Percentiles rank a stretch among this genome's conserved stretches.
These are phyloP conservation scores for Fomes fomentarius DNA, from an alignment of 1,284 basidiomycete genomes.

Conservation along the genomic window DNA sequence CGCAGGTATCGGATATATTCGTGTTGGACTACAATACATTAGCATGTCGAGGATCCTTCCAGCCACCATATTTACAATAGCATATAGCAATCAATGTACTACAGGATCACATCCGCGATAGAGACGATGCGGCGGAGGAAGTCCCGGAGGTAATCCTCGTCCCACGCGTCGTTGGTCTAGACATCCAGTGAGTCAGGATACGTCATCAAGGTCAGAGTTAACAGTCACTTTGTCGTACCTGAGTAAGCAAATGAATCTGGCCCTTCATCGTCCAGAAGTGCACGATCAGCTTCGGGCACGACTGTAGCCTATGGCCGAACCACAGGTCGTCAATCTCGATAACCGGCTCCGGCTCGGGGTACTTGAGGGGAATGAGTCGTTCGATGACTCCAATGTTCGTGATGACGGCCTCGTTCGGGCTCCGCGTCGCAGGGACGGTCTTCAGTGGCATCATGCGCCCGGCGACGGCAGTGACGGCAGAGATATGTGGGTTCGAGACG, in stretches of 20 bases:
- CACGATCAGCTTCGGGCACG: neutral
- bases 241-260: neutral
- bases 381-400: neutral
- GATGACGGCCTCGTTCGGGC: neutral
- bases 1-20: too few relatives aligned
- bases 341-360: neutral
- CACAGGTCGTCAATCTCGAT: neutral
- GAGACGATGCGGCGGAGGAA: neutral
- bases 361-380: neutral
- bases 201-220: neutral
- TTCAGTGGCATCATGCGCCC: neutral
- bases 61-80: neutral
- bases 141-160: neutral
- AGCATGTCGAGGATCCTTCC: neutral
- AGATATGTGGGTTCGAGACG: slow-evolving; percentile 1
- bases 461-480: neutral
- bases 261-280: neutral
- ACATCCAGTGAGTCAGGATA: too few relatives aligned
- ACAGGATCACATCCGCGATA: neutral
- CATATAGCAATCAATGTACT: neutral
- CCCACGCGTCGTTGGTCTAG: neutral
- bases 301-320: neutral
- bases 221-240: too few relatives aligned
- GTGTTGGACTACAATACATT: too few relatives aligned
- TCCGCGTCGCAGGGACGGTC: neutral